phyloP scores from a whole-genome alignment of 176 grass and related monocot genomes.

The Zoysia pacifica region DNA sequence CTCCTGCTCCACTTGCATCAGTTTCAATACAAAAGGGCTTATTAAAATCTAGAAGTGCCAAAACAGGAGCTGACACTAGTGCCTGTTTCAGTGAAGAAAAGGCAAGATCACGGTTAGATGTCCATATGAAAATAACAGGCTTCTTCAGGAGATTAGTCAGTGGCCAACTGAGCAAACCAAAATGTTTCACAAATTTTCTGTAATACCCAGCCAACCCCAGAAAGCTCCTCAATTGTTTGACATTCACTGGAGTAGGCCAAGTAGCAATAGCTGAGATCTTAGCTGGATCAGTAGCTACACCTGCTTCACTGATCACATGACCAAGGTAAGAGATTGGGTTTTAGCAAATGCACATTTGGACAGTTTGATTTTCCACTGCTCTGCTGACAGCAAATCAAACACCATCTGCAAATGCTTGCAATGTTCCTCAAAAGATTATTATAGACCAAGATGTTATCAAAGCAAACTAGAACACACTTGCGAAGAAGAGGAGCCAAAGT shows the following conservation, averaged over 20 bases:
- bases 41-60: no score
- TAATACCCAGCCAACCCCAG: no score
- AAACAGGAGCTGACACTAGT: no score
- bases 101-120: no score
- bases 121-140: background rate
- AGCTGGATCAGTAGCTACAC: background rate
- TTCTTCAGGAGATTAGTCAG: background rate
- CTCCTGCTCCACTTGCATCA: no score
- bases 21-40: no score
- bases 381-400: accelerated
- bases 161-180: background rate
- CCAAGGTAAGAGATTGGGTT: background rate
- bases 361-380: background rate
- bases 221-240: no score
- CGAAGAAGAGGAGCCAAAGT: no score
- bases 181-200: accelerated
- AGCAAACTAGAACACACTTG: no score
- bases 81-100: no score
- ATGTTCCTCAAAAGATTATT: background rate
- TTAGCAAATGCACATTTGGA: background rate
- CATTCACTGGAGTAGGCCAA: background rate
- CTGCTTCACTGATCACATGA: background rate
- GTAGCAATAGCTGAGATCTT: background rate
- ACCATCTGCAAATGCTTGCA: background rate
- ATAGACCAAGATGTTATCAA: background rate